Percentiles rank a stretch among this genome's conserved stretches.
Evolutionary conservation across 108 stramenopile species (phyloP).

Genomic region (Fragilaria crotonensis): DNA sequence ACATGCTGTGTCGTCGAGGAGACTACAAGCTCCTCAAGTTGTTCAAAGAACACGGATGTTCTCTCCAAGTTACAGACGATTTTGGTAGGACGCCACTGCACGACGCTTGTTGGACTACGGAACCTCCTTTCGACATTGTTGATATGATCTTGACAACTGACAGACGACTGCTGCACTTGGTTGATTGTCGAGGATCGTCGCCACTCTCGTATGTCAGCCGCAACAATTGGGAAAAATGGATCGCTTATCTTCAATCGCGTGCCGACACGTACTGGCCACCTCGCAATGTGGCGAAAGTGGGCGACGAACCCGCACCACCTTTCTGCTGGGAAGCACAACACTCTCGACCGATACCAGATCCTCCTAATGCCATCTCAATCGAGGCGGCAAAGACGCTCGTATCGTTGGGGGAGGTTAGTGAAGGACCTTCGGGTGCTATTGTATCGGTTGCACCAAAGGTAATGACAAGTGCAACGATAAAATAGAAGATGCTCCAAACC

Average conservation of each 20-base stretch:
- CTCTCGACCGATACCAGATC: constrained; percentile 1
- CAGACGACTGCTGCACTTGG: constrained; percentile 16
- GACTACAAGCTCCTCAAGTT: constrained; percentile 41
- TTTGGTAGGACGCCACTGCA: constrained; percentile 77
- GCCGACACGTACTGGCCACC: constrained; percentile 48
- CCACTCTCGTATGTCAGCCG: constrained; percentile 21
- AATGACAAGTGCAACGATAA: too few relatives aligned
- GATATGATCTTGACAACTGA: constrained; percentile 12
- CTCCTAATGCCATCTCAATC: background rate
- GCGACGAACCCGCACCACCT: constrained; percentile 24
- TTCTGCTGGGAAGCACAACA: constrained; percentile 4
- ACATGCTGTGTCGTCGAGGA: constrained; percentile 82
- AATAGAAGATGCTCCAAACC: too few relatives aligned
- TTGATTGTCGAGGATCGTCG: constrained; percentile 20
- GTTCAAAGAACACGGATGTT: constrained; percentile 52
- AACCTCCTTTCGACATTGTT: constrained; percentile 41
- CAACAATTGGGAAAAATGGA: constrained; percentile 21
- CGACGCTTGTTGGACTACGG: constrained; percentile 80
- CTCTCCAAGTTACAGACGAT: constrained; percentile 60
- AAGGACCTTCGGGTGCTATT: too few relatives aligned
- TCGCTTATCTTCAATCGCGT: constrained; percentile 45
- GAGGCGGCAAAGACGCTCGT: constrained; percentile 2
- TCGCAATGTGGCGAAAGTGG: constrained; percentile 14
- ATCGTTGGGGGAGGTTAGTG: background rate
- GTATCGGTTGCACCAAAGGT: too few relatives aligned